phyloP scores from a whole-genome alignment of 1,284 basidiomycete species.

The Boletellus deceptivus region DNA sequence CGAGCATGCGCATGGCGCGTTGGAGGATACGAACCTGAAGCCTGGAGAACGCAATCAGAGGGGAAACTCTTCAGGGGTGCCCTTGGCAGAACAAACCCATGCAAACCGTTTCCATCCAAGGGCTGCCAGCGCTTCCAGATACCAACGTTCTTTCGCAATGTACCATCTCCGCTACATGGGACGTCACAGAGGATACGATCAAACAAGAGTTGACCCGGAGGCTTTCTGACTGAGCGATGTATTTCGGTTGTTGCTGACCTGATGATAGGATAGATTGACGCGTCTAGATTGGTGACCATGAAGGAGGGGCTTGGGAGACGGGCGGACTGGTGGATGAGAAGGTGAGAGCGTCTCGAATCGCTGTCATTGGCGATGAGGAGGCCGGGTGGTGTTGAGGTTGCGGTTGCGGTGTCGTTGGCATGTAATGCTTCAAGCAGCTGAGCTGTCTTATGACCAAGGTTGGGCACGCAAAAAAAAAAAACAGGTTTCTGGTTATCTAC shows the following conservation, averaged over 20 bases:
- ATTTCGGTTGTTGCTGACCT: conserved; percentile 34
- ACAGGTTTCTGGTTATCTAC: conserved; percentile 45
- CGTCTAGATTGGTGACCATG: conserved; percentile 96
- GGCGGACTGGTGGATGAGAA: conserved; percentile 97
- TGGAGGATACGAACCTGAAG: conserved; percentile 91
- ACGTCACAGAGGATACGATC: conserved; percentile 97
- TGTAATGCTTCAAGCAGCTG: conserved; percentile 91
- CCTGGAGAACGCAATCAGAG: conserved; percentile 38
- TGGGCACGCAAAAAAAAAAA: background rate
- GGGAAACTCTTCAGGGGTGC: background rate
- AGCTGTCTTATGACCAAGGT: conserved; percentile 57
- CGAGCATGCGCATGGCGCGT: conserved; percentile 89
- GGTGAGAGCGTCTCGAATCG: conserved; percentile 92
- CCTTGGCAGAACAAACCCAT: conserved; percentile 54
- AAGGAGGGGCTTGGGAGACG: conserved; percentile 90
- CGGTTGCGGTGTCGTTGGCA: conserved; percentile 57
- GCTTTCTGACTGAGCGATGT: conserved; percentile 25
- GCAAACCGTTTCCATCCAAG: conserved; percentile 88
- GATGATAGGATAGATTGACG: conserved; percentile 83
- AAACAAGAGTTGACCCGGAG: conserved; percentile 62
- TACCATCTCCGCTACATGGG: conserved; percentile 97
- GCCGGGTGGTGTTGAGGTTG: conserved; percentile 69
- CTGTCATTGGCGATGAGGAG: conserved; percentile 88
- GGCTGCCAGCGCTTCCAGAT: conserved; percentile 96
- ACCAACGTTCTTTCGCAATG: conserved; percentile 89